Conservation (phyloP, 2,329 filamentous ascomycete genomes). For the Ramichloridium luteum region DNA sequence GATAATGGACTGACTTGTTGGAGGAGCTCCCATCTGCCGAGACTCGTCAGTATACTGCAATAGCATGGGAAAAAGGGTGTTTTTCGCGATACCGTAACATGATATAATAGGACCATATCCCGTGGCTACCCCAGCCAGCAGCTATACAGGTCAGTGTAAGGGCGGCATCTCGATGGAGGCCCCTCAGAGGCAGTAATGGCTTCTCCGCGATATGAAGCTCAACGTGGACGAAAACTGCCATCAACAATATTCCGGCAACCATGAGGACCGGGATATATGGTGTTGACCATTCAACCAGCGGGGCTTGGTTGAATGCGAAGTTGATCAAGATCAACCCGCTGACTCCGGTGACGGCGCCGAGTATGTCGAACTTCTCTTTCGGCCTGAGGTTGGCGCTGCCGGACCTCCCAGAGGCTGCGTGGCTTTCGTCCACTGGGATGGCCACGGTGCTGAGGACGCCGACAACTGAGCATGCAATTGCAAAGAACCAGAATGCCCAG, state of each 20-base stretch:
- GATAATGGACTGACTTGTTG: constrained; percentile 1
- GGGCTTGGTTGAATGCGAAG: constrained; percentile 20
- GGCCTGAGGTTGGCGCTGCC: constrained; percentile 1
- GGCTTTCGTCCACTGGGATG: constrained; percentile 12
- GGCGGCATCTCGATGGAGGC: constrained; percentile 14
- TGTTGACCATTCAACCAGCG: constrained; percentile 17
- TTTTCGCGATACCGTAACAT: not conserved
- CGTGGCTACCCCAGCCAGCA: constrained; percentile 18
- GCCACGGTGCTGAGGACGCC: constrained; percentile 12
- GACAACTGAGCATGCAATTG: constrained; percentile 13
- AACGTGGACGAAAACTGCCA: constrained; percentile 15
- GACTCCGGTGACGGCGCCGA: constrained; percentile 18
- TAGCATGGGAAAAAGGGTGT: not conserved
- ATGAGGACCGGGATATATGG: constrained; percentile 17
- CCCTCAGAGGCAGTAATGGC: constrained; percentile 16
- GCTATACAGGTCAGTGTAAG: constrained; percentile 18
- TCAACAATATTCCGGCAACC: constrained; percentile 16
- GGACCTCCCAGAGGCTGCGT: constrained; percentile 3
- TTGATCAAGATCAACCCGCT: constrained; percentile 22
- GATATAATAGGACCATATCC: constrained; percentile 27
- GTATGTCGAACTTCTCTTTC: constrained; percentile 14
- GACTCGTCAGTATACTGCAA: constrained; percentile 19
- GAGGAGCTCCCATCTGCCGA: constrained; percentile 19
- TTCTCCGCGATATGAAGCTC: constrained; percentile 13
- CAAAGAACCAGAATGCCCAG: constrained; percentile 19